Conservation (phyloP, 371 early-diverging fungal genomes). For the Nematocida ausubeli region DNA sequence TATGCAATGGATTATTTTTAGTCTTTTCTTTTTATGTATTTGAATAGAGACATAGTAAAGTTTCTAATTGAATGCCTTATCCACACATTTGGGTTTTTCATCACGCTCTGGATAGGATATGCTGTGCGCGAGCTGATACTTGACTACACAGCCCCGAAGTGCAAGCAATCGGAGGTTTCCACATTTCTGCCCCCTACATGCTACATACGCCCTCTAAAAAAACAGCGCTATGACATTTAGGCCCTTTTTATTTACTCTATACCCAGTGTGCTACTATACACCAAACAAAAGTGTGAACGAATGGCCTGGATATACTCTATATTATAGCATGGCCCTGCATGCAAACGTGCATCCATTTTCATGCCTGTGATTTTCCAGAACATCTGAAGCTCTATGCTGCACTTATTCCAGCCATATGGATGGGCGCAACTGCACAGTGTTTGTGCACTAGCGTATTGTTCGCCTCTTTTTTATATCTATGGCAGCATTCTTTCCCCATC, state of each 20-base stretch:
- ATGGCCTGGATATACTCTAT: no score
- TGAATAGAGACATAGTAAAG: background rate
- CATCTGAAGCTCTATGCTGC: no score
- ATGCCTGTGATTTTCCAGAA: no score
- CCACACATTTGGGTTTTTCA: slow-evolving; percentile 19
- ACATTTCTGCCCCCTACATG: slow-evolving; percentile 27
- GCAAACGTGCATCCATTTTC: no score
- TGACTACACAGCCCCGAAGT: background rate
- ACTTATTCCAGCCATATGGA: no score
- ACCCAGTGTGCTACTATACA: no score
- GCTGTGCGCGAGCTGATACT: slow-evolving; percentile 12
- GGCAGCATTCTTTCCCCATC: background rate
- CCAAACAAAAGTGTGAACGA: no score
- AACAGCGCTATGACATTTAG: background rate
- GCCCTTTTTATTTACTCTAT: no score
- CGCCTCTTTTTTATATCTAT: background rate
- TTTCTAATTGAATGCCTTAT: background rate
- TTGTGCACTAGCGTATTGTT: background rate
- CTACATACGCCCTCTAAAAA: slow-evolving; percentile 10
- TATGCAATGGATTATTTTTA: background rate
- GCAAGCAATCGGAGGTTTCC: slow-evolving; percentile 1
- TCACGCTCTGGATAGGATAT: slow-evolving; percentile 33
- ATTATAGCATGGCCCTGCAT: no score
- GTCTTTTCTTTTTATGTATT: background rate
- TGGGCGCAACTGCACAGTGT: no score